phyloP scores from a whole-genome alignment of 176 grass and related monocot genomes.

The Ampelocalamus luodianensis region DNA sequence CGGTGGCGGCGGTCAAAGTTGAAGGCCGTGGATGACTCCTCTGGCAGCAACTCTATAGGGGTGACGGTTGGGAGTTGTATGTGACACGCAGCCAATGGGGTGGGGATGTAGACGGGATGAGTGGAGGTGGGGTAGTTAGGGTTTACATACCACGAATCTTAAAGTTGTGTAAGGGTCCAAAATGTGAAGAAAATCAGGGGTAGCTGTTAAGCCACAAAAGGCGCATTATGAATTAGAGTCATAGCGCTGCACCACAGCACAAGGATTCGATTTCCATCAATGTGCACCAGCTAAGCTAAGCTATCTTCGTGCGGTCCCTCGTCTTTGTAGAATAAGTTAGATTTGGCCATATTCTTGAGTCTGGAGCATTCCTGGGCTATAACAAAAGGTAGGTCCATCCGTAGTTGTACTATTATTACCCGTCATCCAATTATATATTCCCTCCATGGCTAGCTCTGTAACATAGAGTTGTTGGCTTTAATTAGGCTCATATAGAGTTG shows the following conservation, averaged over 20 bases:
- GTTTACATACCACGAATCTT: neutral
- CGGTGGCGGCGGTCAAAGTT: too few species aligned
- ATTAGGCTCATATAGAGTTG: neutral
- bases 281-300: neutral
- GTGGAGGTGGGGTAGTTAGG: neutral
- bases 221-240: neutral
- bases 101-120: too few species aligned
- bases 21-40: too few species aligned
- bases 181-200: neutral
- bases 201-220: neutral
- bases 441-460: neutral
- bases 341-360: too few species aligned
- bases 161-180: neutral
- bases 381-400: neutral
- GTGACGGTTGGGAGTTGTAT: too few species aligned
- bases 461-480: neutral
- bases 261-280: conserved; percentile 10
- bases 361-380: neutral
- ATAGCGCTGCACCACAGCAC: neutral
- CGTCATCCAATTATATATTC: neutral
- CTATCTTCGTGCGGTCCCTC: neutral
- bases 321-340: neutral
- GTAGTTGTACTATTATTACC: neutral
- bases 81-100: too few species aligned
- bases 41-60: too few species aligned